Evolutionary conservation across 139 green algal genomes (phyloP).

Genomic region (Chlorella sp.): DNA sequence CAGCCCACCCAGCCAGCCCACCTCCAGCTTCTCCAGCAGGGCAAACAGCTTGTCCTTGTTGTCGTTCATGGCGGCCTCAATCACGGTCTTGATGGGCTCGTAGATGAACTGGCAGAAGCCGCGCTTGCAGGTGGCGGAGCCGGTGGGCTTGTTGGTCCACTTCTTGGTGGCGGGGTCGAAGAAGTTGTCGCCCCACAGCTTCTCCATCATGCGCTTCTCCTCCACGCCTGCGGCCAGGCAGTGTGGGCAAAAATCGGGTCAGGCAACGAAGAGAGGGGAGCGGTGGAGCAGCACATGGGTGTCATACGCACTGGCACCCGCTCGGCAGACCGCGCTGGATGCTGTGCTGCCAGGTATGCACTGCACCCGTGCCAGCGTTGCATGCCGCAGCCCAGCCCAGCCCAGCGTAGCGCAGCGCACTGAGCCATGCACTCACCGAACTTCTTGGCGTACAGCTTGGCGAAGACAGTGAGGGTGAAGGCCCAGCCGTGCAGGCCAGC

Average conservation of each 20-base stretch:
- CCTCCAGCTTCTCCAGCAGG: conserved; percentile 94
- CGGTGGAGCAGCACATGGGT: no score
- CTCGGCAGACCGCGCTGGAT: no score
- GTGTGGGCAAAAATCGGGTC: no score
- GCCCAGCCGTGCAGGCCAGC: conserved; percentile 99
- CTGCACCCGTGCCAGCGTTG: no score
- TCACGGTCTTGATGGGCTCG: conserved; percentile 96
- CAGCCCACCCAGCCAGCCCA: background rate
- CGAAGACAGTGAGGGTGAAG: conserved; percentile 99
- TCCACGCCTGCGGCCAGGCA: conserved; percentile 62
- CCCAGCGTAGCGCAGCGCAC: no score
- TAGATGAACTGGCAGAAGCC: conserved; percentile 99
- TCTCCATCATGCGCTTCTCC: conserved; percentile 93
- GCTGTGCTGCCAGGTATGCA: no score
- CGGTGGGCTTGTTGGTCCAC: conserved; percentile 96
- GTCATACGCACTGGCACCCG: no score
- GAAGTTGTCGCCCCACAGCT: conserved; percentile 98
- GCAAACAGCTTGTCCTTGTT: conserved; percentile 96
- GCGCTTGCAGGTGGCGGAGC: conserved; percentile 89
- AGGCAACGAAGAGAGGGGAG: no score
- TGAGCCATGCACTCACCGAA: conserved; percentile 69
- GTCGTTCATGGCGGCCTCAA: conserved; percentile 96
- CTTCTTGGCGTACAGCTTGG: conserved; percentile 97
- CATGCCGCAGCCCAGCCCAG: no score
- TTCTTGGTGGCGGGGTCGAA: conserved; percentile 98